phyloP scores from a whole-genome alignment of 2,329 filamentous ascomycete species.

The Graphilbum fragrans region DNA sequence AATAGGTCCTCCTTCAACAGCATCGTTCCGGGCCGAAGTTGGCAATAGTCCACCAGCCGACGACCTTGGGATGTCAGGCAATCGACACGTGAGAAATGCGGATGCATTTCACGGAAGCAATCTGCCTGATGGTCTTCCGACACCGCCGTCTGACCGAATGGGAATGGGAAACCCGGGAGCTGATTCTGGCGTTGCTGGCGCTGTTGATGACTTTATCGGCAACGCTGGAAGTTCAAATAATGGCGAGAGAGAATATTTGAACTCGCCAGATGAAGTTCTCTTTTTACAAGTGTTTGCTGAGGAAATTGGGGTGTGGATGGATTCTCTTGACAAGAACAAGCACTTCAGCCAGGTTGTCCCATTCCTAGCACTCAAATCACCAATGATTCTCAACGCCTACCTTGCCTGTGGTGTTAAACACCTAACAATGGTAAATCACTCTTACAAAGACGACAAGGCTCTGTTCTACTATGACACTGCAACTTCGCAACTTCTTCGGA shows the following conservation, averaged over 20 bases:
- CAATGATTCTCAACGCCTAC: constrained; percentile 82
- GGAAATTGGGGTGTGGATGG: constrained; percentile 89
- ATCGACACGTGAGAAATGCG: too few relatives aligned
- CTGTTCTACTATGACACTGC: constrained; percentile 77
- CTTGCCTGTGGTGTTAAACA: constrained; percentile 82
- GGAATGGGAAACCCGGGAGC: not conserved
- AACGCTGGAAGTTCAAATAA: constrained; percentile 2
- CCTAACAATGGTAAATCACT: constrained; percentile 55
- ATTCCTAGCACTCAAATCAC: constrained; percentile 67
- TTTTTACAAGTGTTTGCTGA: constrained; percentile 90
- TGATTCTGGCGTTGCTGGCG: not conserved
- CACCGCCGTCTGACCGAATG: constrained; percentile 27
- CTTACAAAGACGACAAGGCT: constrained; percentile 64
- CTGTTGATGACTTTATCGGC: not conserved
- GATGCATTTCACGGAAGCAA: not conserved
- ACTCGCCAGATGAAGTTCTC: constrained; percentile 64
- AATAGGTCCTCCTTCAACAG: constrained; percentile 18
- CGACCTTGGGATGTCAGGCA: too few relatives aligned
- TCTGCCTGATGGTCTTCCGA: constrained; percentile 21
- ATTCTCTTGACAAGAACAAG: constrained; percentile 73
- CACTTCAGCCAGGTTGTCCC: constrained; percentile 81
- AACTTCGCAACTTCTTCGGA: constrained; percentile 63
- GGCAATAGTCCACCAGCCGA: constrained; percentile 3
- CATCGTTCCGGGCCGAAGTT: constrained; percentile 9
- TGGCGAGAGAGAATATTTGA: constrained; percentile 49